Evolutionary conservation across 2,329 filamentous ascomycete genomes (phyloP), one percentile per base, ranked within the genome.

Genomic region (Colletotrichum kahawae): DNA sequence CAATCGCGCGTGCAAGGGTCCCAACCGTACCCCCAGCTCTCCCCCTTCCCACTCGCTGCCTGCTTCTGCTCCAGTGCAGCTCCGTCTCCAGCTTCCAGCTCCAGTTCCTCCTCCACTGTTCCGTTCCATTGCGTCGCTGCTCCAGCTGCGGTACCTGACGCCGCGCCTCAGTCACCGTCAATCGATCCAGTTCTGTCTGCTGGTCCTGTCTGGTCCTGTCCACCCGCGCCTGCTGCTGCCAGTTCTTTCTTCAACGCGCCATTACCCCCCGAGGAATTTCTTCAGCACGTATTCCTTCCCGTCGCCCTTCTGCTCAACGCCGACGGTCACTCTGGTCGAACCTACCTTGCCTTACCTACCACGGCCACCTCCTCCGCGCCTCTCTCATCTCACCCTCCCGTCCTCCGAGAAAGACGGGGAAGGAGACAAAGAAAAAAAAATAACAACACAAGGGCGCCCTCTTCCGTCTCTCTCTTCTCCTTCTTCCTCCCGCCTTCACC

Each of bases 271-370:
- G 43, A 66, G 43, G 73, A 62, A 70, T 59, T 74, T 74, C 74
- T 77, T 76, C 70, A 76, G 74, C 76, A 76, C 76, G 76, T 77
- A 77, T 77, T 77, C 76, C 68, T 29, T 33, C 51, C 59, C 24
- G 36, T 51, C n/a, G 12, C 31, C 4, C 74, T 57, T 43, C 38
- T 43, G 38, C 38, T 43, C 38, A 43, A 43, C 18, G 18, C 38
- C 38, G 38, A n/a, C 38, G 18, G 5, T 43, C 38, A 43, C 38
- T 43, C 38, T 43, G 38, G 38, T 43, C 38, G 38, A 43, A n/a
- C n/a, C 63, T 31, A n/a, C 21, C 67, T 54, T 38, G 21, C 34
- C 36, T 24, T 14, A 8, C 48, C 59, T 38, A n/a, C 38, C 38
- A 43, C 38, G 38, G 38, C 38, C 16, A 18, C 7, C 65, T 48